phyloP scores from a whole-genome alignment of 805 yeast species.

The Ascoidea rubescens region DNA sequence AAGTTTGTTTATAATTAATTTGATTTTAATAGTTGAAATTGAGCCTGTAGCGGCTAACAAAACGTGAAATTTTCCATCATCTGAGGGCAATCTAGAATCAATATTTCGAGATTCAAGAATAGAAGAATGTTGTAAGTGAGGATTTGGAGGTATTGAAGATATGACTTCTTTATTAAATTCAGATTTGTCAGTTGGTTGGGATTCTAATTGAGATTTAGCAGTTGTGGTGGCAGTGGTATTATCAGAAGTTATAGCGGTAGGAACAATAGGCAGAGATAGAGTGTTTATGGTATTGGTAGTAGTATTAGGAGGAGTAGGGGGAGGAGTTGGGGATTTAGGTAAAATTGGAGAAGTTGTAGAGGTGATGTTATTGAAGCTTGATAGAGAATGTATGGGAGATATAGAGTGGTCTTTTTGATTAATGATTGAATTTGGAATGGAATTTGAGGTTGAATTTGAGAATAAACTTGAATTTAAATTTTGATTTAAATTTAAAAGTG shows the following conservation, averaged over 20 bases:
- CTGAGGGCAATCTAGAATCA: slow-evolving; percentile 57
- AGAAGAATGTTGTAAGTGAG: too few relatives aligned
- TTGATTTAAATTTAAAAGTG: slow-evolving; percentile 9
- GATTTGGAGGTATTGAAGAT: too few relatives aligned
- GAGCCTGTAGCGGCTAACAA: slow-evolving; percentile 84
- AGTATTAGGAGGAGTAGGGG: not conserved
- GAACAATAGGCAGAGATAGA: not conserved
- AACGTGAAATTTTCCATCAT: slow-evolving; percentile 81
- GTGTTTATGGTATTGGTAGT: not conserved
- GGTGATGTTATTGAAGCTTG: too few relatives aligned
- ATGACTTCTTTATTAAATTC: too few relatives aligned
- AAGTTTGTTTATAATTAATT: slow-evolving; percentile 63
- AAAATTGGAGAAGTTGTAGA: not conserved
- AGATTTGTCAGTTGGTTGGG: too few relatives aligned
- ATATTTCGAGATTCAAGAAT: slow-evolving; percentile 30
- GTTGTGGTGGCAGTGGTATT: not conserved
- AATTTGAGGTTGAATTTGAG: not conserved
- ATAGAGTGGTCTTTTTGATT: not conserved
- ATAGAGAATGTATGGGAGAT: too few relatives aligned
- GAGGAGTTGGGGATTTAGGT: not conserved
- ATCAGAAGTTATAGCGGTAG: not conserved
- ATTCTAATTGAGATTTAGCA: too few relatives aligned
- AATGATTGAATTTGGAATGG: not conserved
- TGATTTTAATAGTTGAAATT: slow-evolving; percentile 70
- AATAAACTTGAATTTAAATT: not conserved